Percentiles rank a stretch among this genome's conserved stretches.
Conservation (phyloP, 2,329 filamentous ascomycete species). For the Trichoderma afroharzianum region DNA sequence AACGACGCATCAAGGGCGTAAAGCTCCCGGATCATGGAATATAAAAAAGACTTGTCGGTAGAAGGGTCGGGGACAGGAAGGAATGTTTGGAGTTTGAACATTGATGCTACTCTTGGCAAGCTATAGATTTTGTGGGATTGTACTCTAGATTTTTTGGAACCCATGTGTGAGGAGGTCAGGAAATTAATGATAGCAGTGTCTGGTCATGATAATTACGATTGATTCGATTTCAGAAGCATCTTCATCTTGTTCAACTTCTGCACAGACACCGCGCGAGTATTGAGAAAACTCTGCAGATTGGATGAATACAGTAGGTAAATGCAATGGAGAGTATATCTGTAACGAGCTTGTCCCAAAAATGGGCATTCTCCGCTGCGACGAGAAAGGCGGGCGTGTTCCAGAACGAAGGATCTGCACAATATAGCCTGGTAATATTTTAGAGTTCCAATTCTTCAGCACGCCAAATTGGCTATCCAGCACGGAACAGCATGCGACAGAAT, state of each 20-base stretch:
- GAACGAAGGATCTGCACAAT: conserved; percentile 14
- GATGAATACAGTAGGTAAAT: neutral
- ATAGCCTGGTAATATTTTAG: neutral
- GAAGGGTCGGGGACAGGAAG: neutral
- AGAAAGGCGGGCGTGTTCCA: neutral
- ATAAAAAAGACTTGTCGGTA: neutral
- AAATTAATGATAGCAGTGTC: conserved; percentile 6
- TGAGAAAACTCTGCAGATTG: neutral
- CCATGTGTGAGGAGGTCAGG: conserved; percentile 4
- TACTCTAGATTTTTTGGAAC: conserved; percentile 13
- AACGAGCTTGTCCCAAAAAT: neutral
- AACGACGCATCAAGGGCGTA: conserved; percentile 67
- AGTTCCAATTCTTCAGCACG: neutral
- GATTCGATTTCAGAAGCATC: neutral
- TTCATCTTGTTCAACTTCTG: neutral
- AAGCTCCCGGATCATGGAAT: neutral
- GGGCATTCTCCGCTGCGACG: neutral
- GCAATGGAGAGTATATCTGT: neutral
- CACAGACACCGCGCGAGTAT: neutral
- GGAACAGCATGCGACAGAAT: neutral
- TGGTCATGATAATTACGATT: conserved; percentile 4
- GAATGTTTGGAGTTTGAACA: conserved; percentile 8
- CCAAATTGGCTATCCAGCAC: neutral
- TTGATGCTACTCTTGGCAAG: conserved; percentile 11
- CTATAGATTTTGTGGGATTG: conserved; percentile 14